A percentile compares a stretch with the other conserved stretches of the same genome.
These are phyloP conservation scores for Panus rudis DNA, from an alignment of 768 basidiomycete genomes.

Conservation along the genomic window DNA sequence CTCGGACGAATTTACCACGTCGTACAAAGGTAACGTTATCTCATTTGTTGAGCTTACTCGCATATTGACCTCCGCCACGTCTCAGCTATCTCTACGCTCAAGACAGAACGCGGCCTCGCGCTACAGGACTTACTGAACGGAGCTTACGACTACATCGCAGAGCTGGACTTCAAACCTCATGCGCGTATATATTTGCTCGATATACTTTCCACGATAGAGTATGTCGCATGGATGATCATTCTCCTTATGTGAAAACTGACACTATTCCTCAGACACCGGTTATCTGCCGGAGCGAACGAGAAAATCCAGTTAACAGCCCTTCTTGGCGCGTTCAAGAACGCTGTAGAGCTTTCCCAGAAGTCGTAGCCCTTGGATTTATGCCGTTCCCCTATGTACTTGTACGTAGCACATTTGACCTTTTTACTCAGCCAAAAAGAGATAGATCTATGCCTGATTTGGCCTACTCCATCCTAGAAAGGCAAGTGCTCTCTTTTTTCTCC, in stretches of 20 bases:
- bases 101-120: conserved; percentile 88
- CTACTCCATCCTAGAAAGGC: no score
- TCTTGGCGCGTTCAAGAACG: conserved; percentile 88
- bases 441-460: no score
- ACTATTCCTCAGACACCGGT: conserved; percentile 57
- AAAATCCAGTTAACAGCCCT: conserved; percentile 91
- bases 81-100: conserved; percentile 78
- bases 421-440: no score
- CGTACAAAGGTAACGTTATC: conserved; percentile 60
- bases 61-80: background rate
- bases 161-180: conserved; percentile 77
- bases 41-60: background rate
- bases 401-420: background rate
- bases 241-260: background rate
- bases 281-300: conserved; percentile 90
- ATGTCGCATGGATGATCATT: conserved; percentile 24
- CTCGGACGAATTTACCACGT: conserved; percentile 89
- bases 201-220: conserved; percentile 94
- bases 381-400: background rate
- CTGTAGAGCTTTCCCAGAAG: conserved; percentile 69
- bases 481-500: no score
- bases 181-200: conserved; percentile 90
- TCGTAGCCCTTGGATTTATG: conserved; percentile 3
- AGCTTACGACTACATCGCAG: conserved; percentile 84
- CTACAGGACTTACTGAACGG: conserved; percentile 91